phyloP scores from a whole-genome alignment of 108 stramenopile species.

The Cyclotella kingstonii region DNA sequence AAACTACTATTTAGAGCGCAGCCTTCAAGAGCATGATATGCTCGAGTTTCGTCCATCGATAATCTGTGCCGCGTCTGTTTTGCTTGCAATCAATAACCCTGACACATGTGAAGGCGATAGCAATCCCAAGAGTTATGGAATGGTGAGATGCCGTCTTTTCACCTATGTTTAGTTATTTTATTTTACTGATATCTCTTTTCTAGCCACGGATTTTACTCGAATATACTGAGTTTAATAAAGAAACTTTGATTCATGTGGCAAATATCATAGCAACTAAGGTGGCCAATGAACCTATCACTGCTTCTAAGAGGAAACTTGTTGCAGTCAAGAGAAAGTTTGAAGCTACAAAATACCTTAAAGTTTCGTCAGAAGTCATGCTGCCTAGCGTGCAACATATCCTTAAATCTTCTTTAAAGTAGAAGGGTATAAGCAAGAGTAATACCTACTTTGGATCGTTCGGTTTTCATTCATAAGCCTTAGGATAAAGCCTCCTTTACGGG shows the following conservation, averaged over 20 bases:
- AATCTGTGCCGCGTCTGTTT: constrained; percentile 84
- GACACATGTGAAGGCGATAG: constrained; percentile 35
- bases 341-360: constrained; percentile 45
- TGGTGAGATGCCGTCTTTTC: constrained; percentile 47
- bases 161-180: too few relatives aligned
- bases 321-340: constrained; percentile 73
- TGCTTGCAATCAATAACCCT: constrained; percentile 70
- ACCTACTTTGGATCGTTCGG: too few relatives aligned
- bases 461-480: too few relatives aligned
- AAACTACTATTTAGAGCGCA: constrained; percentile 91
- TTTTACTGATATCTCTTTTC: not conserved
- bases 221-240: constrained; percentile 60
- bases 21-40: constrained; percentile 91
- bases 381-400: constrained; percentile 26
- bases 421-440: too few relatives aligned
- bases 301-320: constrained; percentile 47
- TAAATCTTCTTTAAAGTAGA: too few relatives aligned
- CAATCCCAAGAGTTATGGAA: constrained; percentile 16
- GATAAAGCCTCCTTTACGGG: too few relatives aligned
- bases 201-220: constrained; percentile 55
- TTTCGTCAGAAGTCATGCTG: constrained; percentile 38
- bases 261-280: constrained; percentile 50
- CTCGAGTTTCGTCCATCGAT: constrained; percentile 84
- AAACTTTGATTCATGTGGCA: constrained; percentile 28
- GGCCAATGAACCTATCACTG: constrained; percentile 50